phyloP scores from a whole-genome alignment of 805 yeast species.

The Wickerhamiella shivajii region DNA sequence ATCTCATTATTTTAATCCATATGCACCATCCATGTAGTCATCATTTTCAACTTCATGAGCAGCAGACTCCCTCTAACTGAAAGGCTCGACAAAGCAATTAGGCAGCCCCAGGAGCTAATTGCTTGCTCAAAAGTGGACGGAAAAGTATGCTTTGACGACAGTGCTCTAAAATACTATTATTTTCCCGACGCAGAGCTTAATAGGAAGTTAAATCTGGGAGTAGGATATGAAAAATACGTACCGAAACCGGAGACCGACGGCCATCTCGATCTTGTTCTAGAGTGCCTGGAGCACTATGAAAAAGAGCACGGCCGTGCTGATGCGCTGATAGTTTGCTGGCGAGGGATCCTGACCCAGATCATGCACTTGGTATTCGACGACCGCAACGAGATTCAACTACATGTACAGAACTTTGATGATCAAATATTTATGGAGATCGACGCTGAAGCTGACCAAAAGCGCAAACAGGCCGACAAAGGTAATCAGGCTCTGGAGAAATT shows the following conservation, averaged over 20 bases:
- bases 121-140: slow-evolving; percentile 44
- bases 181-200: slow-evolving; percentile 56
- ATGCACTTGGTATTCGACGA: slow-evolving; percentile 50
- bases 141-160: slow-evolving; percentile 31
- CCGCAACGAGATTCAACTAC: slow-evolving; percentile 43
- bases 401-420: slow-evolving; percentile 51
- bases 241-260: slow-evolving; percentile 28
- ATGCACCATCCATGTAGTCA: too few relatives aligned
- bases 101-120: slow-evolving; percentile 76
- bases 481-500: slow-evolving; percentile 14
- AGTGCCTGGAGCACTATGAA: slow-evolving; percentile 45
- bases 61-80: slow-evolving; percentile 16
- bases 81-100: slow-evolving; percentile 39
- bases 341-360: slow-evolving; percentile 70
- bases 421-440: slow-evolving; percentile 32
- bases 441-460: slow-evolving; percentile 14
- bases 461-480: slow-evolving; percentile 11
- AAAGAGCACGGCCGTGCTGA: slow-evolving; percentile 29
- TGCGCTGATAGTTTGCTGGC: slow-evolving; percentile 62
- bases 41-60: too few relatives aligned
- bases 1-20: too few relatives aligned
- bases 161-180: slow-evolving; percentile 57
- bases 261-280: slow-evolving; percentile 44
- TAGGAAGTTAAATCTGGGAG: slow-evolving; percentile 44
- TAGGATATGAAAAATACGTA: slow-evolving; percentile 48